Conservation (phyloP, 2,329 filamentous ascomycete genomes). For the Colletotrichum limetticola region DNA sequence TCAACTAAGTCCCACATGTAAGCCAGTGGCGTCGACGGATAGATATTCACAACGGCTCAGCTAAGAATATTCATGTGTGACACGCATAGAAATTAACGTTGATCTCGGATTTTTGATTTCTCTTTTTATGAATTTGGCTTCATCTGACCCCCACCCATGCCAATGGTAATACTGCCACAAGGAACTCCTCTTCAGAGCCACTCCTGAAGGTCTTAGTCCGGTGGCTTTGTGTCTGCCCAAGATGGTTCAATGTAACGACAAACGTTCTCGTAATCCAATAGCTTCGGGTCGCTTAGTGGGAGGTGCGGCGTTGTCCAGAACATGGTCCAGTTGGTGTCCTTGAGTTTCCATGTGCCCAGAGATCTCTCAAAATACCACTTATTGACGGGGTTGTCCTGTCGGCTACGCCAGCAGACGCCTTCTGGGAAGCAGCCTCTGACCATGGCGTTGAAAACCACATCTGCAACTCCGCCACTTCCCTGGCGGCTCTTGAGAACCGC, state of each 20-base stretch:
- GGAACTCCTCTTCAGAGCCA: not conserved
- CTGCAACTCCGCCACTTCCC: constrained; percentile 90
- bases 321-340: constrained; percentile 92
- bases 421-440: constrained; percentile 87
- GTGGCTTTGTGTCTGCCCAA: constrained; percentile 68
- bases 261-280: constrained; percentile 79
- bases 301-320: constrained; percentile 90
- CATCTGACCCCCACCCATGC: not conserved
- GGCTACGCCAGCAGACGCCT: constrained; percentile 92
- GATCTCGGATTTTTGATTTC: not conserved
- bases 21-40: not conserved
- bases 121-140: not conserved
- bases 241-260: constrained; percentile 73
- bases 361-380: constrained; percentile 99
- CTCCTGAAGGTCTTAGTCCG: constrained; percentile 14
- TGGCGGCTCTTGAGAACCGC: constrained; percentile 90
- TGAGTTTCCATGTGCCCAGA: constrained; percentile 83
- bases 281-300: constrained; percentile 62
- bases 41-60: not conserved
- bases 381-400: constrained; percentile 93
- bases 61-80: not conserved
- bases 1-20: not conserved
- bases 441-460: constrained; percentile 97
- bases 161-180: not conserved
- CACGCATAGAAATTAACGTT: not conserved